phyloP scores from a whole-genome alignment of 2,329 filamentous ascomycete genomes.

The Aureobasidium namibiae region DNA sequence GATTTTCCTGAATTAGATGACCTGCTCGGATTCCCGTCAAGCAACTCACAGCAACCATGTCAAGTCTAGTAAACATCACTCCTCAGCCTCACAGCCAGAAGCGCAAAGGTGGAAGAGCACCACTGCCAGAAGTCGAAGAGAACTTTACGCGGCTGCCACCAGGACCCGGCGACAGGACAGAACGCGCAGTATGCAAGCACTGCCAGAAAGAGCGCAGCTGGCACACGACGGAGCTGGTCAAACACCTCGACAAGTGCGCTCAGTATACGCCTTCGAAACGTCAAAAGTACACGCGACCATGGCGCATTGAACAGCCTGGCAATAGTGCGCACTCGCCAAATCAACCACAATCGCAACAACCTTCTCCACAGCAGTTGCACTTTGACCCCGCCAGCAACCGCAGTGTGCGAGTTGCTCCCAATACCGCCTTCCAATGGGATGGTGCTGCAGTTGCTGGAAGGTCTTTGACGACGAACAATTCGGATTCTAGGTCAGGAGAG shows the following conservation, averaged over 20 bases:
- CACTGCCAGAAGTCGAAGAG: conserved; percentile 8
- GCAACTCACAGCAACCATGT: conserved; percentile 9
- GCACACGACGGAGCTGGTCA: conserved; percentile 10
- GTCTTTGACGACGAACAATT: background rate
- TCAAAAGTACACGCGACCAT: conserved; percentile 2
- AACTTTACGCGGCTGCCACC: conserved; percentile 9
- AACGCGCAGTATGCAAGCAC: conserved; percentile 11
- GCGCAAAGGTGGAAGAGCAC: conserved; percentile 1
- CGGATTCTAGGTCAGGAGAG: background rate
- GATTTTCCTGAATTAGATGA: conserved; percentile 11
- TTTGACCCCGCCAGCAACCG: background rate
- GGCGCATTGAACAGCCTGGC: background rate
- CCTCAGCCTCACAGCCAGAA: background rate
- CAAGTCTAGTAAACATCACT: background rate
- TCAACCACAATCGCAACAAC: background rate
- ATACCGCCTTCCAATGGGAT: background rate
- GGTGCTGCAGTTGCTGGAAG: background rate
- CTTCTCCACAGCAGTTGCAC: background rate
- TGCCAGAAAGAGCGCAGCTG: conserved; percentile 3
- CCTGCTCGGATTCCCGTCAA: background rate
- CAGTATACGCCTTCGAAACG: conserved; percentile 9
- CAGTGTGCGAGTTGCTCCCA: background rate
- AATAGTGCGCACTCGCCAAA: background rate
- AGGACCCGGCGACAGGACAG: background rate
- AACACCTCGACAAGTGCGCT: conserved; percentile 8